phyloP scores from a whole-genome alignment of 2,329 filamentous ascomycete species.

The Fusarium acutatum region DNA sequence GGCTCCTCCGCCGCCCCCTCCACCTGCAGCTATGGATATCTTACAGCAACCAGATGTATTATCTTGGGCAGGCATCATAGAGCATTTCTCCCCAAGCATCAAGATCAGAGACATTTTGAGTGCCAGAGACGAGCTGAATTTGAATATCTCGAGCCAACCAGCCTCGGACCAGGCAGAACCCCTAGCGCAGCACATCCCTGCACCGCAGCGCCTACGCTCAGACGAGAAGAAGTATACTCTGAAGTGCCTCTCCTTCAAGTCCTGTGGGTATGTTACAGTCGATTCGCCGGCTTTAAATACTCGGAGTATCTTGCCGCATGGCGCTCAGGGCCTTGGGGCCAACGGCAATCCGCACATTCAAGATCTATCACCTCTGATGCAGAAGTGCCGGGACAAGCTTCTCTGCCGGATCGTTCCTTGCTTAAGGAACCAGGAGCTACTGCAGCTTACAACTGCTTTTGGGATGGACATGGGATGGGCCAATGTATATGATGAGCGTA shows the following conservation, averaged over 20 bases:
- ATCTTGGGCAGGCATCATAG: constrained; percentile 54
- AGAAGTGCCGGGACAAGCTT: constrained; percentile 48
- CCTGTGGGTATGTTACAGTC: constrained; percentile 68
- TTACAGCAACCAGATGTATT: constrained; percentile 44
- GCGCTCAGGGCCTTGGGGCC: constrained; percentile 32
- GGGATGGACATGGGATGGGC: constrained; percentile 51
- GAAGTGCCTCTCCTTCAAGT: constrained; percentile 60
- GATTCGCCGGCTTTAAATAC: constrained; percentile 48
- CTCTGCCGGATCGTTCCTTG: constrained; percentile 47
- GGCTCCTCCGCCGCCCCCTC: not conserved
- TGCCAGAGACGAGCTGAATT: constrained; percentile 1
- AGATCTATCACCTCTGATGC: constrained; percentile 45
- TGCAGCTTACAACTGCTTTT: constrained; percentile 44
- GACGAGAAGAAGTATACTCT: constrained; percentile 46
- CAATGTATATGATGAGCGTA: constrained; percentile 44
- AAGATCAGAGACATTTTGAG: constrained; percentile 42
- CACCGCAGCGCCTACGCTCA: constrained; percentile 21
- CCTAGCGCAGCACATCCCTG: constrained; percentile 36
- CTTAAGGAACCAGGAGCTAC: constrained; percentile 42
- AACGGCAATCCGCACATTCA: constrained; percentile 36
- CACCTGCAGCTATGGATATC: constrained; percentile 6
- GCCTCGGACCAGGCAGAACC: constrained; percentile 5
- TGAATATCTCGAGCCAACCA: not conserved
- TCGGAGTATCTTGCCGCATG: constrained; percentile 44
- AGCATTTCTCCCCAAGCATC: constrained; percentile 51